Base-by-base conservation (phyloP, 2,329 filamentous ascomycete genomes). In the Fusarium sterilihyphosum region DNA sequence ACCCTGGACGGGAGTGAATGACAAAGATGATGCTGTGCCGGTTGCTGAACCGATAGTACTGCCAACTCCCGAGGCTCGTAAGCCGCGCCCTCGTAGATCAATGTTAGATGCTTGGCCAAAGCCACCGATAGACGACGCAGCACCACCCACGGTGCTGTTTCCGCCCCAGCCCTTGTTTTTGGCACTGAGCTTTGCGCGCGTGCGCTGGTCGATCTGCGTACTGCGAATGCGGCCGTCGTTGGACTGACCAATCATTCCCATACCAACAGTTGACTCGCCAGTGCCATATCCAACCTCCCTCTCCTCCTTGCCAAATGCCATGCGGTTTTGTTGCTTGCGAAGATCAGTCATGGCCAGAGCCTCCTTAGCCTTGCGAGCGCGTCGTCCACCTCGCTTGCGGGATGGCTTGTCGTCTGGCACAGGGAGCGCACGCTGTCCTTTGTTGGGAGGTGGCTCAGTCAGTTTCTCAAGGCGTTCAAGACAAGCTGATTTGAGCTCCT, bases 111-210 rank as follows among this genome's bases (percentile, higher is more conserved):
- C 85, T 74, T 91, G 90, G 24, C 92, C 93, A 74, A 97, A 94
- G 8, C 92, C 92, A 66, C 94, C 91, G 65, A 98, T 89, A 35
- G 94, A 96, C 4, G 95, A 95, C n/a, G 93, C 93, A 8, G 91
- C 88, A 67, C 92, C 92, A 70, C 88, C 86, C 57, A 90, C 84
- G 8, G 90, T 87, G 41, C 92, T 92, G 83, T 90, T 88, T 50
- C 88, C 91, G 63, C 95, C 96, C 96, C 96, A 99, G 33, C 96
- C 96, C 78, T 97, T 95, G 84, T 96, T 97, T 85, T 97, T 98
- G 81, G 95, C 95, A 80, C 93, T 94, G 49, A 99, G 90, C 82
- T 97, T 98, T 50, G 96, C 96, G 65, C 94, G 91, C 8, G 96
- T 99, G 67, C 96, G 92, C 81, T 96, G 93, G 81, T 99, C 96